A percentile compares a stretch with the other conserved stretches of the same genome.
These are phyloP conservation scores for Parsonsia alboflavescens DNA, from an alignment of 257 asterid species.

Conservation along the genomic window DNA sequence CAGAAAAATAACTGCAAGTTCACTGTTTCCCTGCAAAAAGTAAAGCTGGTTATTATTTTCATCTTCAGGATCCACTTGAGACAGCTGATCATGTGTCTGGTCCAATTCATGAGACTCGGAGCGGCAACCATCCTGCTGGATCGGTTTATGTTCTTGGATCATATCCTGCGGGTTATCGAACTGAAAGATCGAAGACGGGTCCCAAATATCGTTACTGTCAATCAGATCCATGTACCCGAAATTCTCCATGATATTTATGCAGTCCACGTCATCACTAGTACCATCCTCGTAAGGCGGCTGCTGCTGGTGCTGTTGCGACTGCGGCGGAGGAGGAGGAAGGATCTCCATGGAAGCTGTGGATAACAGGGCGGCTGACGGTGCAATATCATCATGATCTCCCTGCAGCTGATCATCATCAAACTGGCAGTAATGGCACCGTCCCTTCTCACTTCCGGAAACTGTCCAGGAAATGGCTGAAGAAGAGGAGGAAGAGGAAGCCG, in stretches of 20 bases:
- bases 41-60: conserved; percentile 12
- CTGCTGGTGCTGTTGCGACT: too few species aligned
- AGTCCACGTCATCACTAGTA: conserved; percentile 26
- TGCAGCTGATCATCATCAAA: not conserved
- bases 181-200: conserved; percentile 54
- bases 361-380: conserved; percentile 27
- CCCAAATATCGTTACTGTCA: conserved; percentile 63
- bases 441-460: conserved; percentile 4
- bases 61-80: not conserved
- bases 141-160: not conserved
- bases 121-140: not conserved
- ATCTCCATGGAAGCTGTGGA: conserved; percentile 50
- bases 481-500: conserved; percentile 37
- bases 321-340: conserved; percentile 8
- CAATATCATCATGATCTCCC: not conserved
- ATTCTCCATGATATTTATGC: conserved; percentile 57
- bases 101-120: not conserved
- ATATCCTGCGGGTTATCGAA: conserved; percentile 29
- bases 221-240: conserved; percentile 70
- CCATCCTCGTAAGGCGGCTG: conserved; percentile 5
- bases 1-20: conserved; percentile 59
- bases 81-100: not conserved
- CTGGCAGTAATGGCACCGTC: not conserved
- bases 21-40: conserved; percentile 53
- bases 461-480: conserved; percentile 38